Percentiles rank a stretch among this genome's conserved stretches.
These are phyloP conservation scores for Ophiostoma ulmi DNA, from an alignment of 2,329 filamentous ascomycete species.

Conservation along the genomic window DNA sequence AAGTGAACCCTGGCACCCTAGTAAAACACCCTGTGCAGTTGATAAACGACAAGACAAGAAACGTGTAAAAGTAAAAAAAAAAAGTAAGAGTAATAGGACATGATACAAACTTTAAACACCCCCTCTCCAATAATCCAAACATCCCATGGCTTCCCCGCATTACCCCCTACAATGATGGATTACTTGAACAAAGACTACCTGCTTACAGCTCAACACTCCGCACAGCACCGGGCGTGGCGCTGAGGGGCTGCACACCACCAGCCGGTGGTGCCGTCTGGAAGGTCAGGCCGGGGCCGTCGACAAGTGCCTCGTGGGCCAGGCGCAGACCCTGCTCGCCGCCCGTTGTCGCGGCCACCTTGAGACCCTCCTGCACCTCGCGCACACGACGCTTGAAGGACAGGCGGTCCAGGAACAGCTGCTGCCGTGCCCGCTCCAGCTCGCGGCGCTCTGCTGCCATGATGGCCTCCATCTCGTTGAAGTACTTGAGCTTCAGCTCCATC, in stretches of 20 bases:
- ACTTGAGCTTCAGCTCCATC: conserved; percentile 88
- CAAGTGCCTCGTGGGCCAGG: conserved; percentile 43
- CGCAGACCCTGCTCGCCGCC: conserved; percentile 49
- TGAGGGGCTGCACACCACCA: conserved; percentile 49
- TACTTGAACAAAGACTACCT: background rate
- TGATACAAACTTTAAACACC: background rate
- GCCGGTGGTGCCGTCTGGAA: conserved; percentile 46
- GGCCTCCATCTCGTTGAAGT: conserved; percentile 94
- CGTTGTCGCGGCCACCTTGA: conserved; percentile 51
- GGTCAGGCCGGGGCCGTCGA: conserved; percentile 49
- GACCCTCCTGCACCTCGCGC: conserved; percentile 69
- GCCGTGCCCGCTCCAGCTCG: conserved; percentile 84
- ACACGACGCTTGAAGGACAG: conserved; percentile 85
- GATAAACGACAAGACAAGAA: conserved; percentile 11
- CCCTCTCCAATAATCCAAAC: conserved; percentile 1
- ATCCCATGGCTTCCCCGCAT: background rate
- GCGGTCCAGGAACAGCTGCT: conserved; percentile 89
- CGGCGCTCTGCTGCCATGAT: conserved; percentile 86
- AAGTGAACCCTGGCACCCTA: conserved; percentile 18
- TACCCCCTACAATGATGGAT: background rate
- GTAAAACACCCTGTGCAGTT: conserved; percentile 15
- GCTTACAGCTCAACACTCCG: conserved; percentile 54
- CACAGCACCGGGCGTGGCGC: conserved; percentile 46
- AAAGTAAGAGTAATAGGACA: background rate
- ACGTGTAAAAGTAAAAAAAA: background rate